A percentile compares a stretch with the other conserved stretches of the same genome.
Conservation (phyloP, 768 basidiomycete genomes). For the Trametes cubensis region DNA sequence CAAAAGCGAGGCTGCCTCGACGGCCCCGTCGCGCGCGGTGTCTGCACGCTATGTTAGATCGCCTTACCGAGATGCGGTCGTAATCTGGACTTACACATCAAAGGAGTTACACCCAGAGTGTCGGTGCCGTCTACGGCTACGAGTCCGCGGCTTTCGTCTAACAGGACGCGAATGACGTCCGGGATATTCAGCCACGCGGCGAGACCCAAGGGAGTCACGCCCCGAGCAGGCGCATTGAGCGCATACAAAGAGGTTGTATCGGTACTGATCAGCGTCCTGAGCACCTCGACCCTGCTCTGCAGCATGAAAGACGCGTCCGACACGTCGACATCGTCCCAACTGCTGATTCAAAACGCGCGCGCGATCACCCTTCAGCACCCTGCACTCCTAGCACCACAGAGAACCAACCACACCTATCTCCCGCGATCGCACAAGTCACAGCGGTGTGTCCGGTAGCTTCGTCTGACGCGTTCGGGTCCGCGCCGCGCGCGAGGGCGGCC, state of each 20-base stretch:
- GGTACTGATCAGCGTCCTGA: conserved; percentile 57
- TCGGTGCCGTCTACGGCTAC: conserved; percentile 78
- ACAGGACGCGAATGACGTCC: conserved; percentile 59
- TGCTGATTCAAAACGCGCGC: conserved; percentile 32
- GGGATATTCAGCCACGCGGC: conserved; percentile 77
- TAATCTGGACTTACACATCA: conserved; percentile 70
- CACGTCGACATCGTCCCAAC: conserved; percentile 73
- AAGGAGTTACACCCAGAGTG: conserved; percentile 71
- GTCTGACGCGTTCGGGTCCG: conserved; percentile 71
- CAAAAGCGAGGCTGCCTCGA: conserved; percentile 67
- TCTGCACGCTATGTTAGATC: conserved; percentile 45
- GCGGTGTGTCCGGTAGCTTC: conserved; percentile 56
- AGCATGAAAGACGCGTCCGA: conserved; percentile 71
- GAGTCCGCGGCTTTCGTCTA: conserved; percentile 60
- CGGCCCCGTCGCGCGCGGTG: conserved; percentile 72
- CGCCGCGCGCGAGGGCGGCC: conserved; percentile 57
- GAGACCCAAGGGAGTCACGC: conserved; percentile 77
- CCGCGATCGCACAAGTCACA: conserved; percentile 71
- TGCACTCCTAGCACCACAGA: conserved; percentile 1
- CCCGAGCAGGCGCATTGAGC: conserved; percentile 76
- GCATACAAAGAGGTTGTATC: conserved; percentile 66
- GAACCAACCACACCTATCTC: conserved; percentile 54
- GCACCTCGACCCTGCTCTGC: conserved; percentile 54
- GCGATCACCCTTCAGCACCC: conserved; percentile 18
- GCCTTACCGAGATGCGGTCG: not conserved